Evolutionary conservation across 2,329 filamentous ascomycete species (phyloP), one percentile per base, ranked within the genome.

Genomic region (Ophiostoma quercus): DNA sequence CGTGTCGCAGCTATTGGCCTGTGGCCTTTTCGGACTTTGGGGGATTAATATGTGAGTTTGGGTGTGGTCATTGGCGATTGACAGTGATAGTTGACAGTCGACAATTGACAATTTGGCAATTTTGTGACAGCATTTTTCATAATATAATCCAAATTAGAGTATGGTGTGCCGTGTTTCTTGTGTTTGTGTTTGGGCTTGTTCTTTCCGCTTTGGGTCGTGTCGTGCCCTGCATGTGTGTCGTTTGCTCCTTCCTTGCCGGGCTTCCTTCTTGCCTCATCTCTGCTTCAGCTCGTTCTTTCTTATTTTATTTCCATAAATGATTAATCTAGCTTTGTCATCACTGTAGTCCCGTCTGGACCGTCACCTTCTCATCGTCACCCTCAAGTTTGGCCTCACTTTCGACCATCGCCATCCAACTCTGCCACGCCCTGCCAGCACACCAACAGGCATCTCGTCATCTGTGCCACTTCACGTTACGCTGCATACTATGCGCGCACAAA

Each of bases 401-500:
- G 43, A n/a, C 2, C 39, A 12, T 41, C 39, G 14, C 60, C 34
- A 5, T 6, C 1, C 34, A 0, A 3, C 22, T n/a, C n/a, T 3
- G 9, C 39, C 12, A n/a, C 22, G 2, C 6, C 37, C 22, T 25
- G 22, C 54, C 57, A 62, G 6, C 22, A 66, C n/a, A 47, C 4
- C 22, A 66, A 11, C 9, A 14, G 6, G 22, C 39, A 47, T 41
- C 65, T 66, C 39, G 65, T 66, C 65, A 62, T 62, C 57, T 62
- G 57, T 32, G 57, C 65, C n/a, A 47, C 34, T 47, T 47, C 39
- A 41, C 65, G 65, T 66, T 66, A 66, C 65, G 65, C 65, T 12
- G 65, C 65, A 66, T 66, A 39, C 65, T 47, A 12, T 66, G 65
- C 65, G 65, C 39, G 65, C 65, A 66, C 65, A 43, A 29, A 32